Conservation (phyloP, 495 filamentous ascomycete species). For the Penicillium antarcticum region DNA sequence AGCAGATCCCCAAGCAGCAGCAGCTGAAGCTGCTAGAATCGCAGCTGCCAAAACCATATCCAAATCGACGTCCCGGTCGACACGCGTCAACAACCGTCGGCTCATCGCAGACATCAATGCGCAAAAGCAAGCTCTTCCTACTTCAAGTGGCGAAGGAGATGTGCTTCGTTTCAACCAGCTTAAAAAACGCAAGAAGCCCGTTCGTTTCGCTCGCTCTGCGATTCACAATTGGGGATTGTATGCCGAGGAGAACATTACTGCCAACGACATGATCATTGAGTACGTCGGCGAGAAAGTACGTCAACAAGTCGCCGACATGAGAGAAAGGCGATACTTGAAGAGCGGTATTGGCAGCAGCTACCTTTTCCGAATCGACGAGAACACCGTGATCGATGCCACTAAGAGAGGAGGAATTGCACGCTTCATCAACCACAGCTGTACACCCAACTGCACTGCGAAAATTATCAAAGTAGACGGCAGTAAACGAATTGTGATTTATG, state of each 20-base stretch:
- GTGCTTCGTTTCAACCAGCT: constrained; percentile 97
- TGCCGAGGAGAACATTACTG: constrained; percentile 93
- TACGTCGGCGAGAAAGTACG: constrained; percentile 98
- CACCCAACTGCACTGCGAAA: constrained; percentile 97
- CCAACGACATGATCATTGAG: constrained; percentile 99
- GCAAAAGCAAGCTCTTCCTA: constrained; percentile 79
- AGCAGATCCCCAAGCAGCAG: constrained; percentile 62
- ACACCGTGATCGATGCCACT: constrained; percentile 94
- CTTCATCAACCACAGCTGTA: constrained; percentile 99
- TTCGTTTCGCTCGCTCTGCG: constrained; percentile 94
- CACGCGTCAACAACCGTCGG: constrained; percentile 90
- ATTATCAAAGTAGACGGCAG: constrained; percentile 99
- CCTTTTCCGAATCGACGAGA: constrained; percentile 96
- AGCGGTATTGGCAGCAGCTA: constrained; percentile 97
- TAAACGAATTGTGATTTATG: constrained; percentile 98
- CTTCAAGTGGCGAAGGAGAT: constrained; percentile 69
- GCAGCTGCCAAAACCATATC: constrained; percentile 75
- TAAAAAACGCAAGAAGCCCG: constrained; percentile 98
- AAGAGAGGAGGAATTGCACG: constrained; percentile 97
- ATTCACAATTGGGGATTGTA: constrained; percentile 99
- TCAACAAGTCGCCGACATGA: constrained; percentile 92
- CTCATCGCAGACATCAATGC: constrained; percentile 92
- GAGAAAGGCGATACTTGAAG: constrained; percentile 87
- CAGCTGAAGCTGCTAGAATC: constrained; percentile 66
- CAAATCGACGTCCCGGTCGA: constrained; percentile 77